Evolutionary conservation across 768 basidiomycete genomes (phyloP).

Genomic region (Amanita rubescens): DNA sequence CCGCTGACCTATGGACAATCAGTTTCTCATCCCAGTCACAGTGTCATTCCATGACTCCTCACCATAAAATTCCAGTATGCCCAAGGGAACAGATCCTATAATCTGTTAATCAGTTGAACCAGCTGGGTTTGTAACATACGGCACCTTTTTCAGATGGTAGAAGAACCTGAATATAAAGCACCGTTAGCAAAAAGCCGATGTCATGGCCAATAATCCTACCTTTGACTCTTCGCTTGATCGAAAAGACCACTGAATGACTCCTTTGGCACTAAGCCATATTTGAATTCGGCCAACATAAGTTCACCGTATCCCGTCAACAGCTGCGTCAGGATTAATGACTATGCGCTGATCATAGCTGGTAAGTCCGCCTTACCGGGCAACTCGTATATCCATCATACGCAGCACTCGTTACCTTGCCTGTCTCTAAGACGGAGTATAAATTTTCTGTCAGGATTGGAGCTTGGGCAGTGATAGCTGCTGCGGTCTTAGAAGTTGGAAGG

Average conservation of each 20-base stretch:
- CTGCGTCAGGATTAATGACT: constrained; percentile 24
- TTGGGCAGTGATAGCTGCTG: constrained; percentile 88
- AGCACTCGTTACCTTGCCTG: constrained; percentile 61
- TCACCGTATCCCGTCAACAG: constrained; percentile 77
- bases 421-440: constrained; percentile 65
- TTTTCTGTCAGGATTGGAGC: constrained; percentile 90
- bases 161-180: constrained; percentile 43
- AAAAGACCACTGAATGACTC: constrained; percentile 71
- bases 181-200: constrained; percentile 1
- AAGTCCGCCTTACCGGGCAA: constrained; percentile 61
- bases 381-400: constrained; percentile 86
- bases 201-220: constrained; percentile 35
- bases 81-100: constrained; percentile 59
- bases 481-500: constrained; percentile 93
- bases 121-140: not conserved
- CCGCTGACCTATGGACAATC: constrained; percentile 38
- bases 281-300: constrained; percentile 88
- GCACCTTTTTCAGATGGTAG: constrained; percentile 84
- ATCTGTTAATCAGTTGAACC: constrained; percentile 9
- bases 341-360: constrained; percentile 1
- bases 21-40: not conserved
- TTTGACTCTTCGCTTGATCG: constrained; percentile 70
- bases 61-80: constrained; percentile 77
- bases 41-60: constrained; percentile 15
- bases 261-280: constrained; percentile 82